These are phyloP conservation scores for Aureobasidium sp. DNA, from an alignment of 2,329 filamentous ascomycete species.

Conservation along the genomic window DNA sequence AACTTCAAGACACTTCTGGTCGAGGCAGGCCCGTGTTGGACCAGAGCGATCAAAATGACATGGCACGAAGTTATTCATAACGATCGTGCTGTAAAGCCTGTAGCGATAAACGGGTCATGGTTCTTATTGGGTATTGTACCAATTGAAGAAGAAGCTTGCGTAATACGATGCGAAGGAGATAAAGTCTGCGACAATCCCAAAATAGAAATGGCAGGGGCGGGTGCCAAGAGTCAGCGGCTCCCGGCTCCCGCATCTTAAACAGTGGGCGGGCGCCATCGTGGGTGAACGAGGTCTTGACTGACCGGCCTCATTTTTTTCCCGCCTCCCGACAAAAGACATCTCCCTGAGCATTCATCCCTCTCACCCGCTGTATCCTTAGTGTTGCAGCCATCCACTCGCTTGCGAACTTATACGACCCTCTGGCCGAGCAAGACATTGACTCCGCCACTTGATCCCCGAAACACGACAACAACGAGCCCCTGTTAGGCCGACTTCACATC, in stretches of 20 bases:
- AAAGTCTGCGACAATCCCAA: not conserved
- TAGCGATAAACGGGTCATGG: not conserved
- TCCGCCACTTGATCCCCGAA: not conserved
- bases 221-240: not conserved
- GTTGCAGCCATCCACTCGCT: not conserved
- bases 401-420: not conserved
- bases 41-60: too few relatives aligned
- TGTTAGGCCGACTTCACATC: not conserved
- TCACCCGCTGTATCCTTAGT: not conserved
- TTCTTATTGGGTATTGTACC: too few relatives aligned
- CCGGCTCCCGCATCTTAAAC: constrained; percentile 6
- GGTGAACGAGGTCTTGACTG: not conserved
- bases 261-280: not conserved
- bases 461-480: constrained; percentile 8
- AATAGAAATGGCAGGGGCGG: constrained; percentile 10
- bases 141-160: not conserved
- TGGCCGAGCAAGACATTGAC: not conserved
- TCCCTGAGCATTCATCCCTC: not conserved
- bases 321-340: not conserved
- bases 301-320: not conserved
- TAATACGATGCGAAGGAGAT: not conserved
- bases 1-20: constrained; percentile 14
- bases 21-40: not conserved
- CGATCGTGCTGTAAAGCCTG: not conserved
- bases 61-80: not conserved